Conservation (phyloP, 306 rosid species). For the Rosa lucieae region DNA sequence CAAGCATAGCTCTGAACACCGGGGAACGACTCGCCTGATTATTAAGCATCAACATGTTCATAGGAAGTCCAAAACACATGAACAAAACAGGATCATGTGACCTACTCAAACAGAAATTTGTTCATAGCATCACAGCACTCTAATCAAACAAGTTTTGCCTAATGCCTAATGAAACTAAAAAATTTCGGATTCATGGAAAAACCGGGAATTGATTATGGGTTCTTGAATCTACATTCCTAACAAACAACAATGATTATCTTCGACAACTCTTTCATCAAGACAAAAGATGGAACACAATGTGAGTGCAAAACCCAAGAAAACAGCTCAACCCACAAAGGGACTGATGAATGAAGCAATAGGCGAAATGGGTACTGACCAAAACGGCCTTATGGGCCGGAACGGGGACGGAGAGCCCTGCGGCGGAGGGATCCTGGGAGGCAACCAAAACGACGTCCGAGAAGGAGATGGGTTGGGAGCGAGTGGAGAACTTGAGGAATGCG, state of each 20-base stretch:
- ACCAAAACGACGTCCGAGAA: constrained; percentile 58
- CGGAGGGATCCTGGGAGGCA: constrained; percentile 35
- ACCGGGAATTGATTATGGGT: no score
- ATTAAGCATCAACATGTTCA: background rate
- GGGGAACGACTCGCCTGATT: constrained; percentile 74
- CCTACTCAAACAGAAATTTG: no score
- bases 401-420: constrained; percentile 23
- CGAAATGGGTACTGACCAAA: constrained; percentile 50
- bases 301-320: no score
- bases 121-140: background rate
- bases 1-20: constrained; percentile 84
- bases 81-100: background rate
- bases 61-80: no score
- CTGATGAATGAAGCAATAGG: no score
- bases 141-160: background rate
- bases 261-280: no score
- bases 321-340: no score
- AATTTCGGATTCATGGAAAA: no score
- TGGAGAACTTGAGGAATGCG: constrained; percentile 50
- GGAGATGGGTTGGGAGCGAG: constrained; percentile 22
- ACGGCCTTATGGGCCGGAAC: constrained; percentile 80
- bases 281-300: no score
- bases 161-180: no score
- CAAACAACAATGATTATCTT: no score
- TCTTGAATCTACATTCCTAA: no score